Evolutionary conservation across 2,329 filamentous ascomycete species (phyloP).

Genomic region (Exophiala aquamarina): DNA sequence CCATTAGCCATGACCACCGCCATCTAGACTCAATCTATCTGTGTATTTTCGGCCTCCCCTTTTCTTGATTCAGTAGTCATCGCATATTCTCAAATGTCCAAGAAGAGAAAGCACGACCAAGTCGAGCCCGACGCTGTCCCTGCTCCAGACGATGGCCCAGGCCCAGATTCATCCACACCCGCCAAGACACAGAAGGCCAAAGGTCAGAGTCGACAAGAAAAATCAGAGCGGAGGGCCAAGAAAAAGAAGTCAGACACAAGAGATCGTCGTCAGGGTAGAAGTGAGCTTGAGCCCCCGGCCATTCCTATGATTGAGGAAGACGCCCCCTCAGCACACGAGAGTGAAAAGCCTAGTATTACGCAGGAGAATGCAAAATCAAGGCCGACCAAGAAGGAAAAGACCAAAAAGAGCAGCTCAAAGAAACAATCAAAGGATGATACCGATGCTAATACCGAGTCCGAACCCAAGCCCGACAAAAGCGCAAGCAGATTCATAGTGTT

Average conservation of each 20-base stretch:
- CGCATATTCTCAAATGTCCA: too few species aligned
- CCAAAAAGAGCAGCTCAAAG: constrained; percentile 29
- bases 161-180: constrained; percentile 1
- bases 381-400: constrained; percentile 18
- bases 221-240: constrained; percentile 27
- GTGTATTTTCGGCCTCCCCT: too few species aligned
- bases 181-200: constrained; percentile 10
- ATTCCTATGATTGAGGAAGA: too few species aligned
- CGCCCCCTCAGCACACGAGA: too few species aligned
- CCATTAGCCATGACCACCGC: too few species aligned
- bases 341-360: too few species aligned
- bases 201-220: constrained; percentile 23
- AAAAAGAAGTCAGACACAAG: constrained; percentile 38
- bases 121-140: constrained; percentile 7
- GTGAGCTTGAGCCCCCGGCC: too few species aligned
- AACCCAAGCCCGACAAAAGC: neutral
- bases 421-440: constrained; percentile 30
- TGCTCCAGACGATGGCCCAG: constrained; percentile 5
- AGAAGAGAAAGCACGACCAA: constrained; percentile 23
- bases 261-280: constrained; percentile 13
- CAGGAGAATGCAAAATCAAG: constrained; percentile 23
- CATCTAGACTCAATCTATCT: too few species aligned
- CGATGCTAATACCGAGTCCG: too few species aligned
- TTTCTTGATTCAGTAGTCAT: too few species aligned
- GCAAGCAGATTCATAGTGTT: constrained; percentile 67